Base-by-base conservation (phyloP, 495 filamentous ascomycete species). In the Annulohypoxylon stygium region DNA sequence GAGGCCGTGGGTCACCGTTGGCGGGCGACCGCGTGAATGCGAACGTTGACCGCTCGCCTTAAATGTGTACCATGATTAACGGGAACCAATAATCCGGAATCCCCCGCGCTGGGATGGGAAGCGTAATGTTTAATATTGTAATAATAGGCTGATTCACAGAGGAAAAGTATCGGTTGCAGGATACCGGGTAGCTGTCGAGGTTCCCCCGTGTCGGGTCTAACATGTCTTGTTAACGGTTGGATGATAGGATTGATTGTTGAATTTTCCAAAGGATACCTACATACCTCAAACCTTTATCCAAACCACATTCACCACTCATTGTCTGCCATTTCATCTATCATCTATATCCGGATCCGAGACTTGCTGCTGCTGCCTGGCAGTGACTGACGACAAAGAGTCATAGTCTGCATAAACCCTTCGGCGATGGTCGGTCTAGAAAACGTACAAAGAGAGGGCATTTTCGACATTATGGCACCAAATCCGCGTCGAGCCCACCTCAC, bases 41-140 rank as follows among this genome's bases (percentile, higher is more conserved):
- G 10, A 54, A 64, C 43, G 43, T 20, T 47, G 43, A 47, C 4
- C 43, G 43, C 18, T 18, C 43, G 8, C 43, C 47, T 14, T 14
- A 25, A 14, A 43, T n/a, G 45, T 54, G 25, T 23, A 16, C 30
- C 45, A 37, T 23, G 23, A 45, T 12, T 37, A 61, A 61, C 50
- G 43, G 16, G 61, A 50, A 48, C 7, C 4, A 36, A 47, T 18
- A 47, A 47, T 20, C 12, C 34, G 37, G 36, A 26, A 55, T 2
- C 33, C 51, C n/a, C 16, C 41, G 41, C 26, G 25, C 43, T 26
- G 34, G 14, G 47, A 59, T 30, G 25, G 33, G 53, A 16, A 11
- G 53, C 12, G 23, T 74, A 74, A 74, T 74, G 55, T 74, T 11
- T 74, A 73, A 73, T 73, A 18, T 10, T 64, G 47, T 65, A 69